phyloP scores from a whole-genome alignment of 345 rosid genomes.

The Gossypium australe region DNA sequence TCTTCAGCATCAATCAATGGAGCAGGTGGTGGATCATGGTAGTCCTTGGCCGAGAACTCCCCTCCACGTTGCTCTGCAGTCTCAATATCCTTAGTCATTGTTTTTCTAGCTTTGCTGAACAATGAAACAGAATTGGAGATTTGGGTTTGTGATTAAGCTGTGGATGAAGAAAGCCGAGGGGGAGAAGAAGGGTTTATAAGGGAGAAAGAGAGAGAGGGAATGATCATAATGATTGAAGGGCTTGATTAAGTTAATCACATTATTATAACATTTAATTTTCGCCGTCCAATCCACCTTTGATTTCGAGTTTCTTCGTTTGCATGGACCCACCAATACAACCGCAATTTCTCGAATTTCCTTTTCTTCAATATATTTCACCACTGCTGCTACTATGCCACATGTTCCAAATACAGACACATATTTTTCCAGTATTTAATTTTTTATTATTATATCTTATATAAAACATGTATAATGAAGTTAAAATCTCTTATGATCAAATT shows the following conservation, averaged over 20 bases:
- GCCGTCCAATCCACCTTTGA: conserved; percentile 21
- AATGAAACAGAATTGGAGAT: background rate
- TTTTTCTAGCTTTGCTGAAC: background rate
- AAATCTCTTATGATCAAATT: too few species aligned
- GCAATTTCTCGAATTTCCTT: background rate
- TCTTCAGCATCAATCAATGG: conserved; percentile 59
- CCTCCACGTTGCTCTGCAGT: conserved; percentile 26
- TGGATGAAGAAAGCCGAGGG: background rate
- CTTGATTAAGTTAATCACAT: background rate
- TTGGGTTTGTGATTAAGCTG: background rate
- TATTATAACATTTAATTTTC: background rate
- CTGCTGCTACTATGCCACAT: background rate
- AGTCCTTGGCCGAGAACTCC: conserved; percentile 51
- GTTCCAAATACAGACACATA: background rate
- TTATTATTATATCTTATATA: too few species aligned
- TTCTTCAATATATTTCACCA: background rate
- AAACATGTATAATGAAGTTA: too few species aligned
- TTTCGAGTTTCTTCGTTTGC: conserved; percentile 3
- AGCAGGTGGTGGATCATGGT: conserved; percentile 70
- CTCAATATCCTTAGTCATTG: conserved; percentile 56
- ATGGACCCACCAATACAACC: conserved; percentile 26
- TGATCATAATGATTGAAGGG: conserved; percentile 14
- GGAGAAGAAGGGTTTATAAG: conserved; percentile 21
- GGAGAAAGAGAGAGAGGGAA: background rate
- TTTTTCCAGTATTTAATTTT: too few species aligned